A percentile compares a stretch with the other conserved stretches of the same genome.
Conservation (phyloP, 2,329 filamentous ascomycete species). For the Exophiala oligosperma region DNA sequence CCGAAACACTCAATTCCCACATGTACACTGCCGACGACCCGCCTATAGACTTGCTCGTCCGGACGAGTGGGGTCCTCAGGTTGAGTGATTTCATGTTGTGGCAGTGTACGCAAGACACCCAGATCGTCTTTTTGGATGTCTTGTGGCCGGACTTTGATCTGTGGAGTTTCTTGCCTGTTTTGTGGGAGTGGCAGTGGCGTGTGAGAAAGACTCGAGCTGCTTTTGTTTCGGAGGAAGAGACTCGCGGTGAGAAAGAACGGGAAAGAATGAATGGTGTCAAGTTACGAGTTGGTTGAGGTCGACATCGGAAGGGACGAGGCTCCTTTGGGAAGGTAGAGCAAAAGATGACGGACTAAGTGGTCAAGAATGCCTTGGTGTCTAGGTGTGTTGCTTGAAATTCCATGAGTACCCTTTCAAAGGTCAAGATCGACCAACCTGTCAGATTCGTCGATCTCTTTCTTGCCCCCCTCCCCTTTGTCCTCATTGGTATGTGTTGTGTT, state of each 20-base stretch:
- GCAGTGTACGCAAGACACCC: constrained; percentile 92
- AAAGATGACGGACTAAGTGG: too few relatives aligned
- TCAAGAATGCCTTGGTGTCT: too few relatives aligned
- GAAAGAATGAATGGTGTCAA: too few relatives aligned
- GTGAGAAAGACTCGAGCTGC: constrained; percentile 34
- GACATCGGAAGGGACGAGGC: too few relatives aligned
- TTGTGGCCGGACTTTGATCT: constrained; percentile 96
- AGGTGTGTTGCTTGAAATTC: too few relatives aligned
- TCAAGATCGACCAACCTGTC: too few relatives aligned
- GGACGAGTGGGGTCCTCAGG: constrained; percentile 89
- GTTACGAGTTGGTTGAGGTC: too few relatives aligned
- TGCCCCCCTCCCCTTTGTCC: too few relatives aligned
- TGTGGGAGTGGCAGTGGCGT: constrained; percentile 83
- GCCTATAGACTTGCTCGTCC: constrained; percentile 84
- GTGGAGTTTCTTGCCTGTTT: constrained; percentile 86
- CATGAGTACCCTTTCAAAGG: too few relatives aligned
- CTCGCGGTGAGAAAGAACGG: neutral
- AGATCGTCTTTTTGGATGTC: constrained; percentile 88
- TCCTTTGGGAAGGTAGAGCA: too few relatives aligned
- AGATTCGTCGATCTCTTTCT: too few relatives aligned
- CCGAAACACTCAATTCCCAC: constrained; percentile 77
- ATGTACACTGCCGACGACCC: constrained; percentile 86
- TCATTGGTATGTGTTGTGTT: too few relatives aligned
- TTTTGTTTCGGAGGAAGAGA: neutral
- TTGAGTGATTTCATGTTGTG: constrained; percentile 98